These are phyloP conservation scores for Biscogniauxia marginata DNA, from an alignment of 2,329 filamentous ascomycete genomes.

Conservation along the genomic window DNA sequence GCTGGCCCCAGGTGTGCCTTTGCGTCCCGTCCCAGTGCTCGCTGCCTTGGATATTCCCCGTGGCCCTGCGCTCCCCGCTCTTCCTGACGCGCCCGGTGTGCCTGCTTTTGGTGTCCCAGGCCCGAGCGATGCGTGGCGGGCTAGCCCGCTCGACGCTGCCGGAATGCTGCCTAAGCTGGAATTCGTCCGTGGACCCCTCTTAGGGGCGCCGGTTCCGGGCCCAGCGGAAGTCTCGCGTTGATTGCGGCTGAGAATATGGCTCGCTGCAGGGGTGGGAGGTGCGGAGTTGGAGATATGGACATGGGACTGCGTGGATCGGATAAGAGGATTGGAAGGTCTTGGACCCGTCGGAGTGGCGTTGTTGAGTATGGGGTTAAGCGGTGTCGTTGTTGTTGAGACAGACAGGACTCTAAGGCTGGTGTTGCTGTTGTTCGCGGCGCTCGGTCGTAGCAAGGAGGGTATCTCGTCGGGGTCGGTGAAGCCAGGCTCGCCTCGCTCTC, in stretches of 20 bases:
- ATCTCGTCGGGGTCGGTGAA: constrained; percentile 63
- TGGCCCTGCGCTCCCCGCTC: constrained; percentile 61
- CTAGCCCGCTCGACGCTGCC: constrained; percentile 55
- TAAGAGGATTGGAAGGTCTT: constrained; percentile 44
- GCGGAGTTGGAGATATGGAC: constrained; percentile 53
- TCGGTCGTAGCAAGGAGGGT: constrained; percentile 60
- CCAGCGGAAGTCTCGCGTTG: constrained; percentile 58
- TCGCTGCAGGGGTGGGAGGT: constrained; percentile 59
- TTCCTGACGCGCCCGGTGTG: constrained; percentile 36
- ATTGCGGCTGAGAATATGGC: constrained; percentile 57
- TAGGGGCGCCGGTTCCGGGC: constrained; percentile 47
- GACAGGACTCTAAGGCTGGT: constrained; percentile 38
- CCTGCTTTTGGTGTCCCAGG: constrained; percentile 59
- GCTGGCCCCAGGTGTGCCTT: constrained; percentile 38
- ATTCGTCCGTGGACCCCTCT: constrained; percentile 51
- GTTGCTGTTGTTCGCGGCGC: constrained; percentile 53
- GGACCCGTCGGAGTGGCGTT: constrained; percentile 43
- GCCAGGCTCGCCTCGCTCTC: constrained; percentile 60
- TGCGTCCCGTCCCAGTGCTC: constrained; percentile 41
- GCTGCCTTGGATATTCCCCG: constrained; percentile 49
- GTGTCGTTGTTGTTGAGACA: constrained; percentile 34
- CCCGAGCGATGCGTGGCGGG: constrained; percentile 61
- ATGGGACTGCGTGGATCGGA: constrained; percentile 50
- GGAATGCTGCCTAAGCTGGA: constrained; percentile 48
- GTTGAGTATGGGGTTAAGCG: constrained; percentile 38